phyloP scores from a whole-genome alignment of 805 yeast genomes.

The Nakazawaea holstii region DNA sequence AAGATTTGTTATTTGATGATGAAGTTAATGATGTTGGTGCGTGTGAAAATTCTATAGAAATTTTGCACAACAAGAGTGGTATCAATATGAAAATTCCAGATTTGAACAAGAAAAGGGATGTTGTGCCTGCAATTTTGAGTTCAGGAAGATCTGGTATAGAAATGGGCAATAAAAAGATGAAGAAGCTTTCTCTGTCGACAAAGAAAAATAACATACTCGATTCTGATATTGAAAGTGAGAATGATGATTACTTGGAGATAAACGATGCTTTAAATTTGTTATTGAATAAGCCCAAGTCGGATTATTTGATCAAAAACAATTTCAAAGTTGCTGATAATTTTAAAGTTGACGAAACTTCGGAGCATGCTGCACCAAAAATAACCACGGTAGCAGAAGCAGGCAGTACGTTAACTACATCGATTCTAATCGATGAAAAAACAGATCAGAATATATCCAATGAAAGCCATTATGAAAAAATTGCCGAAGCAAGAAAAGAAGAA shows the following conservation, averaged over 20 bases:
- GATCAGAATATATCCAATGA: neutral
- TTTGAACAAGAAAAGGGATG: neutral
- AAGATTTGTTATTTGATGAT: neutral
- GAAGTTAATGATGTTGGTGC: neutral
- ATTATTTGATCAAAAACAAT: too few relatives aligned
- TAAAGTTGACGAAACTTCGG: too few relatives aligned
- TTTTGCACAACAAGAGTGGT: neutral
- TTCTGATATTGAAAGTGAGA: neutral
- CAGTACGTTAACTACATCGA: too few relatives aligned
- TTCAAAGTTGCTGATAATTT: too few relatives aligned
- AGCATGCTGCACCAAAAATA: too few relatives aligned
- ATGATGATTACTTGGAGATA: neutral
- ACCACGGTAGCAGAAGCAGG: too few relatives aligned
- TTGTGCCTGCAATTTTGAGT: neutral
- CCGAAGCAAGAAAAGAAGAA: neutral
- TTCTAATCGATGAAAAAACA: neutral
- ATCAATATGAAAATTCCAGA: neutral
- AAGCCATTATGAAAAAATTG: conserved; percentile 1
- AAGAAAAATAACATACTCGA: neutral
- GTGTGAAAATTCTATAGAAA: neutral
- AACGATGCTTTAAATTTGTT: neutral
- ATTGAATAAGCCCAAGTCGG: neutral
- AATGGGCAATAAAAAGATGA: neutral
- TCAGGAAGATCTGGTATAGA: neutral
- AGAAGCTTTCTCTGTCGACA: neutral